Percentiles rank a stretch among this genome's conserved stretches.
Evolutionary conservation across 2,329 filamentous ascomycete genomes (phyloP).

Genomic region (Pseudogymnoascus sp.): DNA sequence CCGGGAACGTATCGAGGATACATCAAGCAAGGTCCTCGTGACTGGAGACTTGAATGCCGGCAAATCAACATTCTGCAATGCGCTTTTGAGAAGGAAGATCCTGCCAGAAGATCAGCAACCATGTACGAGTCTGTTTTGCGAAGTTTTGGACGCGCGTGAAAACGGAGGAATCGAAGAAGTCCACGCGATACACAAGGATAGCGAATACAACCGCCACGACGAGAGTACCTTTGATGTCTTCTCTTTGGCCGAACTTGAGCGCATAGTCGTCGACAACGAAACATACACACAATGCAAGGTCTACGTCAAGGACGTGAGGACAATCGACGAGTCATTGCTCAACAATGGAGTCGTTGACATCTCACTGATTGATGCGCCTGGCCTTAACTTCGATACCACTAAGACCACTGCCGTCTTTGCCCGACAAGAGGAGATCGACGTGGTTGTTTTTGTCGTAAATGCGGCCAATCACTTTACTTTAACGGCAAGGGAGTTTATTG

Average conservation of each 20-base stretch:
- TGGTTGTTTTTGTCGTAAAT: constrained; percentile 96
- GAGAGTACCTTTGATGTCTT: constrained; percentile 93
- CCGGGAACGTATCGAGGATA: constrained; percentile 92
- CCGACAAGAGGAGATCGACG: constrained; percentile 95
- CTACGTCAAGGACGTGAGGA: constrained; percentile 82
- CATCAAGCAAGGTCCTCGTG: constrained; percentile 89
- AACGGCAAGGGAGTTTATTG: constrained; percentile 96
- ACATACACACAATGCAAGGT: constrained; percentile 94
- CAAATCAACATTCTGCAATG: constrained; percentile 98
- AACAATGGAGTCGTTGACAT: constrained; percentile 99
- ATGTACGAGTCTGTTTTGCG: constrained; percentile 97
- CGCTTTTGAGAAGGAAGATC: constrained; percentile 83
- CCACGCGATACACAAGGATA: constrained; percentile 81
- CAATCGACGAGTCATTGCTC: constrained; percentile 84
- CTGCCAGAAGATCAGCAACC: constrained; percentile 95
- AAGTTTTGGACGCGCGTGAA: constrained; percentile 85
- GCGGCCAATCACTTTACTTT: constrained; percentile 97
- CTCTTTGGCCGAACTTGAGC: constrained; percentile 67
- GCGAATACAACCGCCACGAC: constrained; percentile 75
- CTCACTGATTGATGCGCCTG: constrained; percentile 91
- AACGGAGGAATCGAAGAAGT: constrained; percentile 91
- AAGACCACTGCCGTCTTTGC: constrained; percentile 98
- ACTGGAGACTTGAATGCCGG: constrained; percentile 95
- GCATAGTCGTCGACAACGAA: constrained; percentile 81
- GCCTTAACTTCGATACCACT: constrained; percentile 89